Percentiles rank a stretch among this genome's conserved stretches.
Conservation (phyloP, 2,329 filamentous ascomycete species). For the Cadophora luteo-olivacea region DNA sequence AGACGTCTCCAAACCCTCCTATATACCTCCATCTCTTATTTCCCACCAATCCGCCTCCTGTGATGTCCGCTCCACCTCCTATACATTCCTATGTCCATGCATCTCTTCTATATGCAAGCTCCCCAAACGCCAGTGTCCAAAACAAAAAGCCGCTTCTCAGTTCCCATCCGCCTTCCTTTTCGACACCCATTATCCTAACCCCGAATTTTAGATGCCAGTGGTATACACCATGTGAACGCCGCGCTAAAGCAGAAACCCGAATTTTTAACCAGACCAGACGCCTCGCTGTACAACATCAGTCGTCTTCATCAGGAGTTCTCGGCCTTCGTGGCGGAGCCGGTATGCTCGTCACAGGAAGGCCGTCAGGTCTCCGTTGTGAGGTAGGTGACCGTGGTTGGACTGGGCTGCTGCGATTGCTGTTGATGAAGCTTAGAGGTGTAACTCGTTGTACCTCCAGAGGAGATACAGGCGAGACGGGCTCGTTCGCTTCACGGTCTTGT, state of each 20-base stretch:
- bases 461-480: constrained; percentile 25
- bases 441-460: constrained; percentile 20
- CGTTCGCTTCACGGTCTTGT: constrained; percentile 27
- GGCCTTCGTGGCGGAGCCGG: constrained; percentile 42
- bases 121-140: constrained; percentile 12
- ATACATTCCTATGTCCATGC: constrained; percentile 4
- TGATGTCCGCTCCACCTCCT: background rate
- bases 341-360: constrained; percentile 39
- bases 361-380: constrained; percentile 31
- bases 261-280: background rate
- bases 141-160: background rate
- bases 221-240: constrained; percentile 15
- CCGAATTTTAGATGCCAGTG: constrained; percentile 11
- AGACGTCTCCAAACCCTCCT: background rate
- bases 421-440: constrained; percentile 17
- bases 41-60: background rate
- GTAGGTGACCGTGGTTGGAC: constrained; percentile 27
- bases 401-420: constrained; percentile 31
- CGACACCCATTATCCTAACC: constrained; percentile 14
- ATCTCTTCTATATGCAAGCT: background rate
- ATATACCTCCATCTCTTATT: background rate
- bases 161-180: background rate
- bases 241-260: constrained; percentile 16
- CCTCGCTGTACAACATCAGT: background rate
- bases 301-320: constrained; percentile 31